Evolutionary conservation across 805 yeast species (phyloP).

Genomic region (Barnettozyma salicaria): DNA sequence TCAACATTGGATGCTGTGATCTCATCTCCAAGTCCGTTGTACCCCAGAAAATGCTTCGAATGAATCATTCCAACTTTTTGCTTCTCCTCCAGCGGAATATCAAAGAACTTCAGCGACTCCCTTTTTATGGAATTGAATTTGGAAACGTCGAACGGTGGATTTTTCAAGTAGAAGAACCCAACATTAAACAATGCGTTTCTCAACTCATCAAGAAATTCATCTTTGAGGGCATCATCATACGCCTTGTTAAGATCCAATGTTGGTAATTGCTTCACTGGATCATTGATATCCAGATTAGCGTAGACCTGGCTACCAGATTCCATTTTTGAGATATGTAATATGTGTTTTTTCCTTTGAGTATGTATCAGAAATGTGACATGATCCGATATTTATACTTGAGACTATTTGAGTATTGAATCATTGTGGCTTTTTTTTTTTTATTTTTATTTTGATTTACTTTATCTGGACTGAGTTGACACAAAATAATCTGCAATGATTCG

Average conservation of each 20-base stretch:
- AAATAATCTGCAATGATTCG: no score
- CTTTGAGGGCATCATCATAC: background rate
- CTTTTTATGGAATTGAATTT: conserved; percentile 21
- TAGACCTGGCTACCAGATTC: no score
- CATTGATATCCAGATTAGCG: background rate
- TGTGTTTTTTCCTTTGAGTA: no score
- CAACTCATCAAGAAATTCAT: conserved; percentile 17
- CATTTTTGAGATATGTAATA: no score
- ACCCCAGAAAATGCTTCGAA: conserved; percentile 41
- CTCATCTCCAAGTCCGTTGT: conserved; percentile 41
- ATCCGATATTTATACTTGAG: no score
- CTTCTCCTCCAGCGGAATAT: conserved; percentile 35
- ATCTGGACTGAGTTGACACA: no score
- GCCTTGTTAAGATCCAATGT: conserved; percentile 6
- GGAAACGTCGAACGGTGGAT: conserved; percentile 39
- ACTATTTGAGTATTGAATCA: no score
- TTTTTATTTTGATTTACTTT: no score
- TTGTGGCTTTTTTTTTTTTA: no score
- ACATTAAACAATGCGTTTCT: conserved; percentile 47
- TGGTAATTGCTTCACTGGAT: background rate
- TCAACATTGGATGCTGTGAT: conserved; percentile 40
- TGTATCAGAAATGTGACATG: no score
- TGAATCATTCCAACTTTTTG: conserved; percentile 35
- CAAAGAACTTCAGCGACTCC: conserved; percentile 34
- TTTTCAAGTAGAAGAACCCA: conserved; percentile 37